These are phyloP conservation scores for Drechslera avenae DNA, from an alignment of 2,329 filamentous ascomycete genomes.

Conservation along the genomic window DNA sequence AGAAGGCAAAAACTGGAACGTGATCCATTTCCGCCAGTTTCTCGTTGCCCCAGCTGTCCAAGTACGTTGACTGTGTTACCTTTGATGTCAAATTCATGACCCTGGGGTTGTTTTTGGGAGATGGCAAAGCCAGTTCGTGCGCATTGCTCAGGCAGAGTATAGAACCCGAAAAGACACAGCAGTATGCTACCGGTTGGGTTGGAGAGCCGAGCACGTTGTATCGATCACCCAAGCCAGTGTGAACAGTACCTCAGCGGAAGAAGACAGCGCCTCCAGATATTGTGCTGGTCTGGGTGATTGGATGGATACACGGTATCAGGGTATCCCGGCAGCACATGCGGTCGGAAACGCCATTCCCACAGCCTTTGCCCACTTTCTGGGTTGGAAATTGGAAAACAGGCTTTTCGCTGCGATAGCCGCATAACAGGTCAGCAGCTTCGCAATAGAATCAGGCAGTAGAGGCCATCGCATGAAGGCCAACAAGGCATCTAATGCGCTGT, in stretches of 20 bases:
- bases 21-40: background rate
- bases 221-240: background rate
- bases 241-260: background rate
- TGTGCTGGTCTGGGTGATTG: background rate
- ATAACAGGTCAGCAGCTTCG: background rate
- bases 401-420: background rate
- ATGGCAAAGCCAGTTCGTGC: background rate
- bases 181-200: background rate
- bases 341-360: background rate
- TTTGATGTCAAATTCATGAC: background rate
- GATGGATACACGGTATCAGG: background rate
- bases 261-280: background rate
- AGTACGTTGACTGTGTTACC: background rate
- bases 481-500: slow-evolving; percentile 3
- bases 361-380: slow-evolving; percentile 4
- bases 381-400: background rate
- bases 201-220: background rate
- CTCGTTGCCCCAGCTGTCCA: background rate
- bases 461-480: slow-evolving; percentile 5
- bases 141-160: background rate
- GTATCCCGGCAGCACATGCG: background rate
- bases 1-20: background rate
- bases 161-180: background rate
- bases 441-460: background rate
- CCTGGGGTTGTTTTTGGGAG: background rate